Evolutionary conservation across 1,284 basidiomycete genomes (phyloP).

Genomic region (Marasmius tenuissimus): DNA sequence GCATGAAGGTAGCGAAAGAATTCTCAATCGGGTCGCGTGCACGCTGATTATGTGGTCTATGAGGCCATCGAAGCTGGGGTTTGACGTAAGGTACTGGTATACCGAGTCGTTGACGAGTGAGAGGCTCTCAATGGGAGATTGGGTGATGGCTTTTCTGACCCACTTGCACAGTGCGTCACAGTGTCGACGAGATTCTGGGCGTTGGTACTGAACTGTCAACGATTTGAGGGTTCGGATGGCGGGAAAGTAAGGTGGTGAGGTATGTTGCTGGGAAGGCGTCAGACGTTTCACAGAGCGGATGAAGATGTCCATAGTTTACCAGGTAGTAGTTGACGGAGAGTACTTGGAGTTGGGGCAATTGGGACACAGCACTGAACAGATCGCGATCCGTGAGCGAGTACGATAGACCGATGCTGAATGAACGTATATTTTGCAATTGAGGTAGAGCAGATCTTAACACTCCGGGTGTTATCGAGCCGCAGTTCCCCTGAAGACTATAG

Average conservation of each 20-base stretch:
- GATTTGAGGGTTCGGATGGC: constrained; percentile 34
- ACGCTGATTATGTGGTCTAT: constrained; percentile 37
- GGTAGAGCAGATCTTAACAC: constrained; percentile 9
- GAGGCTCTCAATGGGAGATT: constrained; percentile 39
- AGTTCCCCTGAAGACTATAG: constrained; percentile 3
- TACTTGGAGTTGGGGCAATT: constrained; percentile 5
- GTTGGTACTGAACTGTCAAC: constrained; percentile 36
- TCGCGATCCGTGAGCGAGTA: constrained; percentile 14
- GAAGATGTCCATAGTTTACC: neutral
- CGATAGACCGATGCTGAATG: constrained; percentile 12
- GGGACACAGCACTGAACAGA: constrained; percentile 6
- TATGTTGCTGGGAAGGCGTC: constrained; percentile 41
- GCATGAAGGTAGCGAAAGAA: constrained; percentile 33
- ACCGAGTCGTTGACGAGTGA: constrained; percentile 25
- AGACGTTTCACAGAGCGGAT: neutral
- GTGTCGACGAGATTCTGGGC: constrained; percentile 24
- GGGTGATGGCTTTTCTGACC: constrained; percentile 39
- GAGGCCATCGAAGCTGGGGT: constrained; percentile 38
- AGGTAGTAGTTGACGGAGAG: constrained; percentile 6
- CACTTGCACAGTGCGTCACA: constrained; percentile 41
- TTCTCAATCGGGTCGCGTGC: constrained; percentile 34
- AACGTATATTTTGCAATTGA: constrained; percentile 3
- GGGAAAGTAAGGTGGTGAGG: constrained; percentile 25
- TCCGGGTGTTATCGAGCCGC: constrained; percentile 15
- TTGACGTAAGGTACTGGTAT: constrained; percentile 17